Evolutionary conservation across 1,139 yeast species (phyloP), one percentile per base, ranked within the genome.

Genomic region (Saccharomyces hybrid): DNA sequence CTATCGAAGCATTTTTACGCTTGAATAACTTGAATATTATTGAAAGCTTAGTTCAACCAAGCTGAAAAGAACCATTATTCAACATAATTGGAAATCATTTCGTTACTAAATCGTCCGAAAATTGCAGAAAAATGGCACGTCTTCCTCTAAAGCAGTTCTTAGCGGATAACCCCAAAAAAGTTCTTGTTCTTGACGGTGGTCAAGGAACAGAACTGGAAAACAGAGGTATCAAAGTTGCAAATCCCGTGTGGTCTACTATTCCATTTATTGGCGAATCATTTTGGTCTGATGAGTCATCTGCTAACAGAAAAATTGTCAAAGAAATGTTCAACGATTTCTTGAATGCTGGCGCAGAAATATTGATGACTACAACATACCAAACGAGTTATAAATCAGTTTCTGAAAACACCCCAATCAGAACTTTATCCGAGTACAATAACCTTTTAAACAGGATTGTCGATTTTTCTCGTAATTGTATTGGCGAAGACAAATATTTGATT

Each of bases 341-440:
- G 32, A 68, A 66, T 11, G 74, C 77, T 14, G 89, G 90, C 0
- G 80, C 86, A 1, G 80, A 83, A 56, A 69, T 82, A 14, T 68
- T 82, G 47, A 75, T 80, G 51, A 80, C 88, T 0, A 76, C 82
- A 9, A 82, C 88, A 0, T 85, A 85, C 65, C 93, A 85, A 67
- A 76, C 82, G 2, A 78, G 65, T 52, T 65, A 60, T 53, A 58
- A 57, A 32, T 60, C 67, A 4, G 57, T 65, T 32, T 53, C 58
- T 9, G 57, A 60, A 50, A 50, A 61, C 63, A 53, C 73, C 48
- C 55, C 49, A 31, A 53, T 61, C 50, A 53, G 62, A 11, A 64
- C 72, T 16, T 64, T 65, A 14, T 54, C 63, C 20, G 75, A 66
- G 29, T 70, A 68, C 50, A 53, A 55, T 56, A 69, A 55, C n/a